phyloP scores from a whole-genome alignment of 805 yeast species.

The Barnettozyma botsteinii region DNA sequence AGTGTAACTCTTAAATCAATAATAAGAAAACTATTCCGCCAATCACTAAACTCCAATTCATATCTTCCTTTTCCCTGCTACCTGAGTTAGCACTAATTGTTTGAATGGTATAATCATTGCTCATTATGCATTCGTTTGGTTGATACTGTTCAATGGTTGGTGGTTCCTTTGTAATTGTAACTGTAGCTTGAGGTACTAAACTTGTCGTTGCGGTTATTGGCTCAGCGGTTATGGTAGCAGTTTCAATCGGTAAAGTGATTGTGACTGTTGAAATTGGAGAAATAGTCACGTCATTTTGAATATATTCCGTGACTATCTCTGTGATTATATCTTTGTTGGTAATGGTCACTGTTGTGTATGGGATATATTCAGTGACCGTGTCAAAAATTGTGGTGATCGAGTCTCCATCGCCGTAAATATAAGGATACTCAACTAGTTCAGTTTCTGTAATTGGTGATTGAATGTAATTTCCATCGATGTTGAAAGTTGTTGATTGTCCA shows the following conservation, averaged over 20 bases:
- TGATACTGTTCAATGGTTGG: background rate
- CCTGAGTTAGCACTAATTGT: constrained; percentile 2
- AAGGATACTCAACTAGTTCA: constrained; percentile 9
- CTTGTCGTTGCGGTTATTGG: no score
- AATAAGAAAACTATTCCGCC: constrained; percentile 4
- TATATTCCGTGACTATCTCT: constrained; percentile 13
- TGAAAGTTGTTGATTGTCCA: constrained; percentile 11
- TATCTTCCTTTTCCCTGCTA: constrained; percentile 1
- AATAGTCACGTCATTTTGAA: constrained; percentile 10
- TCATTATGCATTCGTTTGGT: background rate
- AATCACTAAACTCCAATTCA: constrained; percentile 6
- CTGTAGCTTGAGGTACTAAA: no score
- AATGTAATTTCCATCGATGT: constrained; percentile 1
- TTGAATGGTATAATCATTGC: background rate
- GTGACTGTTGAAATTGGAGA: constrained; percentile 18
- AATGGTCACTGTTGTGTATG: constrained; percentile 13
- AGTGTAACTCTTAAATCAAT: background rate
- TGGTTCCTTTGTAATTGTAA: background rate
- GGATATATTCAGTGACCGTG: constrained; percentile 14
- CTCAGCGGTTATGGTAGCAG: background rate
- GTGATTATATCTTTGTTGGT: constrained; percentile 8
- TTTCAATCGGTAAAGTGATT: constrained; percentile 1
- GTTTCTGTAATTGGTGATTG: constrained; percentile 7
- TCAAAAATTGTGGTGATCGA: constrained; percentile 9
- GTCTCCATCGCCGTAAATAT: constrained; percentile 10